Base-by-base conservation (phyloP, 331 rosid genomes). In the Malus hybrid region DNA sequence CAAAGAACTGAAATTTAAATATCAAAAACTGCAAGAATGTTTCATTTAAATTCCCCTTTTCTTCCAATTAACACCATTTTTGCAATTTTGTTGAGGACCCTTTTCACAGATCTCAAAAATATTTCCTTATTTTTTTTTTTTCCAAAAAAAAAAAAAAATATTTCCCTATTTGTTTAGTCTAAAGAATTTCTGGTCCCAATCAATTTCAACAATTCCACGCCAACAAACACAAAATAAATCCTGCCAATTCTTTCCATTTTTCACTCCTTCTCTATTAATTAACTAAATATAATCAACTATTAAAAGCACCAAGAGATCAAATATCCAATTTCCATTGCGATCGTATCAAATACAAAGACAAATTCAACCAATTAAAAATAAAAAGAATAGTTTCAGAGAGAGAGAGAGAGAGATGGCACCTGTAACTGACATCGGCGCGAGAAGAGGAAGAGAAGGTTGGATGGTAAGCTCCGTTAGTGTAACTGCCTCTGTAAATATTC, bases 371-470 rank as follows among this genome's bases (percentile, higher is more conserved):
- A 64, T 62, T 0, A 63, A 1, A 63, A 64, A 52, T 3, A 1
- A 3, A n/a, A 28, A 15, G 1, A 36, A 36, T 8, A 36, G 44
- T 36, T 36, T 36, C 44, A 36, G 10, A 36, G 8, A 33, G 36
- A 34, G 55, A 18, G 62, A 77, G n/a, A 70, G 77, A 29, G 75
- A 77, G 77, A 66, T 42, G 32, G 76, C 53, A 90, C 94, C 97
- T 93, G 94, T 93, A 93, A 80, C 62, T 79, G 78, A 93, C 96
- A 80, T 90, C 94, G 72, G 93, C 77, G 28, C 63, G 92, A 53
- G 96, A 85, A 76, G 87, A 84, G 74, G 71, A 79, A 22, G 29
- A 28, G 29, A 85, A 82, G 32, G 87, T 75, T 22, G 77, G 77
- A 14, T 72, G 78, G 70, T 80, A 80, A 81, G 63, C 74, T 60